Evolutionary conservation across 2,329 filamentous ascomycete genomes (phyloP), one percentile per base, ranked within the genome.

Genomic region (Trichoderma aggressivum): DNA sequence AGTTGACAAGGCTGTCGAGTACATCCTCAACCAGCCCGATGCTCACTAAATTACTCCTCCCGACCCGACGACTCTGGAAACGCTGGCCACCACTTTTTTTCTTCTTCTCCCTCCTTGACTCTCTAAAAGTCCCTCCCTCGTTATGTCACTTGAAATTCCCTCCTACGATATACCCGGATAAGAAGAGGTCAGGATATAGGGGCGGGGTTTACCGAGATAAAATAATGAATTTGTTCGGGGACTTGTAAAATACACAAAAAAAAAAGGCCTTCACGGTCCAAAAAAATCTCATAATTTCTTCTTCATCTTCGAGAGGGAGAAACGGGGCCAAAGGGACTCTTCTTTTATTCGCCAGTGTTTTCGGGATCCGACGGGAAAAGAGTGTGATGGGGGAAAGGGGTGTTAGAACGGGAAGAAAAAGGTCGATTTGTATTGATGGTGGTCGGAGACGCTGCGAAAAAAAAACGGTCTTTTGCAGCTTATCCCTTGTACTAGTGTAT

Each of bases 1-100:
- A 97, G 94, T 98, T 78, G 92, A 96, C 84, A 92, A 97, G 88
- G 94, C 94, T 77, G 93, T 97, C 76, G 90, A 94, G 82, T 98
- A 98, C 87, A 97, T 98, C 85, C 83, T 94, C 80, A 90, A 89
- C 84, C 94, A 97, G 87, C 94, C 94, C 79, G 94, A 97, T 84
- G 94, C 94, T 88, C 89, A 88, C 90, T 88, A 85, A 81, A 72
- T 71, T 63, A 28, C n/a, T n/a, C n/a, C 67, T 70, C 30, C 50
- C 53, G 55, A 58, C 56, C 60, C 62, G n/a, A 66, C 34, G 56
- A 59, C 21, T 67, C 70, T 65, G 70, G 63, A 71, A 67, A 55
- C 70, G 43, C 58, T 43, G 56, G 47, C 14, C 36, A 39, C 16
- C 14, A 10, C 11, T 36, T 4, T 39, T 36, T 12, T 50, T n/a